Evolutionary conservation across 441 rosid species (phyloP).

Genomic region (Croton laevigatus): DNA sequence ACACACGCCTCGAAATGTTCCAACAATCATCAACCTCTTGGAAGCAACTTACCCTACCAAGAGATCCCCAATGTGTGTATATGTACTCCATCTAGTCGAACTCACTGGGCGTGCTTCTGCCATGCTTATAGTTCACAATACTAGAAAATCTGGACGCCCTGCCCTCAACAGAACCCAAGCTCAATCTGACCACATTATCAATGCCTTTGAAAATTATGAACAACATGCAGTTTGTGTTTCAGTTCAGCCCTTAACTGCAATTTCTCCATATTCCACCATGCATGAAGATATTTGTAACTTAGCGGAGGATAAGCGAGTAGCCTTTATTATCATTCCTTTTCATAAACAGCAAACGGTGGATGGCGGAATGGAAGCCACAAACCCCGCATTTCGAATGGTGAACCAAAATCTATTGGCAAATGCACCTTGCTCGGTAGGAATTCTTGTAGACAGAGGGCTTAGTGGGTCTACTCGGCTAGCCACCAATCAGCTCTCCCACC

Average conservation of each 20-base stretch:
- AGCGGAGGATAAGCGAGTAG: conserved; percentile 87
- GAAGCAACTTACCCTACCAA: conserved; percentile 82
- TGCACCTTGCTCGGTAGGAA: conserved; percentile 88
- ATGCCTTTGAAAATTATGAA: conserved; percentile 83
- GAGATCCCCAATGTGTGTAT: conserved; percentile 69
- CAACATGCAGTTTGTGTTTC: conserved; percentile 56
- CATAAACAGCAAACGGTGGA: conserved; percentile 95
- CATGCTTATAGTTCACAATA: conserved; percentile 89
- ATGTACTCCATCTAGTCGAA: conserved; percentile 86
- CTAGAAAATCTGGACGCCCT: conserved; percentile 66
- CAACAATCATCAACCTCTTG: conserved; percentile 77
- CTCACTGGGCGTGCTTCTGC: conserved; percentile 98
- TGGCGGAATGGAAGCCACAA: conserved; percentile 95
- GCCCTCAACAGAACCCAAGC: conserved; percentile 91
- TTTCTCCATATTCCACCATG: conserved; percentile 94
- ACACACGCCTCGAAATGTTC: conserved; percentile 85
- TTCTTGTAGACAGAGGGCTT: conserved; percentile 85
- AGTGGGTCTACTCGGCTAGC: conserved; percentile 51
- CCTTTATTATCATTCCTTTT: conserved; percentile 79
- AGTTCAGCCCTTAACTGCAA: conserved; percentile 85
- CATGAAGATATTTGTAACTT: conserved; percentile 86
- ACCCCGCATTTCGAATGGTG: conserved; percentile 72
- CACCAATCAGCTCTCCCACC: conserved; percentile 59
- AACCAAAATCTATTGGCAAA: conserved; percentile 73
- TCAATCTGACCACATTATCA: conserved; percentile 90